Evolutionary conservation across 768 basidiomycete species (phyloP).

Genomic region (Dendrothele bispora): DNA sequence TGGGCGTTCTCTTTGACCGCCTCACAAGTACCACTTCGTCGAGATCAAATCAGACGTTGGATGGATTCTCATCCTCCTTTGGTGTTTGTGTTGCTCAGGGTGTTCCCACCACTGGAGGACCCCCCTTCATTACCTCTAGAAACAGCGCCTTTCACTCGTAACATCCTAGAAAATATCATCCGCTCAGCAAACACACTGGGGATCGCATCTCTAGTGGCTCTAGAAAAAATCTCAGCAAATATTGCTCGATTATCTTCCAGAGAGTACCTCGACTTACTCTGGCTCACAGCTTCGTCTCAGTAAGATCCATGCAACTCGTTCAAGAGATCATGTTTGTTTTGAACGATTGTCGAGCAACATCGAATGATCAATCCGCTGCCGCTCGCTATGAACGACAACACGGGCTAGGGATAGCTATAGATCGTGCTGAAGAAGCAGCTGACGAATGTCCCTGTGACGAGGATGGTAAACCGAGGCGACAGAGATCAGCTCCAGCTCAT

Average conservation of each 20-base stretch:
- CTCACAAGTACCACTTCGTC: slow-evolving; percentile 26
- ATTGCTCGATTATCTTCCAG: slow-evolving; percentile 39
- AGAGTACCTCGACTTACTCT: slow-evolving; percentile 53
- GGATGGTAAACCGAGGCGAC: slow-evolving; percentile 50
- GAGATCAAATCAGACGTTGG: slow-evolving; percentile 33
- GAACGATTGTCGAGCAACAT: slow-evolving; percentile 41
- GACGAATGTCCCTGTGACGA: slow-evolving; percentile 69
- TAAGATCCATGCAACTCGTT: slow-evolving; percentile 49
- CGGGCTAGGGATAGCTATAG: slow-evolving; percentile 57
- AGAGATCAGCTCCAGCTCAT: slow-evolving; percentile 41
- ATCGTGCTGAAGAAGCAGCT: slow-evolving; percentile 65
- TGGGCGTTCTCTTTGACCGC: slow-evolving; percentile 45
- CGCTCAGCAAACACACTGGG: slow-evolving; percentile 54
- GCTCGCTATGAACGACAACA: slow-evolving; percentile 51
- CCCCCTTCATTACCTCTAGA: slow-evolving; percentile 27
- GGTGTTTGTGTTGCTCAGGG: slow-evolving; percentile 53
- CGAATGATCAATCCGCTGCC: slow-evolving; percentile 20
- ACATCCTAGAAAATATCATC: slow-evolving; percentile 47
- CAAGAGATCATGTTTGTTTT: slow-evolving; percentile 65
- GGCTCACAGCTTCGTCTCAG: slow-evolving; percentile 48
- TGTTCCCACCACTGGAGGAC: slow-evolving; percentile 42
- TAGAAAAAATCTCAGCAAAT: slow-evolving; percentile 53
- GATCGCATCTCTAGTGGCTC: slow-evolving; percentile 55
- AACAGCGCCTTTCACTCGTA: slow-evolving; percentile 25
- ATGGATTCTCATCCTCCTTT: slow-evolving; percentile 53